Percentiles rank a stretch among this genome's conserved stretches.
These are phyloP conservation scores for Penicillium pancosmium DNA, from an alignment of 495 filamentous ascomycete species.

Conservation along the genomic window DNA sequence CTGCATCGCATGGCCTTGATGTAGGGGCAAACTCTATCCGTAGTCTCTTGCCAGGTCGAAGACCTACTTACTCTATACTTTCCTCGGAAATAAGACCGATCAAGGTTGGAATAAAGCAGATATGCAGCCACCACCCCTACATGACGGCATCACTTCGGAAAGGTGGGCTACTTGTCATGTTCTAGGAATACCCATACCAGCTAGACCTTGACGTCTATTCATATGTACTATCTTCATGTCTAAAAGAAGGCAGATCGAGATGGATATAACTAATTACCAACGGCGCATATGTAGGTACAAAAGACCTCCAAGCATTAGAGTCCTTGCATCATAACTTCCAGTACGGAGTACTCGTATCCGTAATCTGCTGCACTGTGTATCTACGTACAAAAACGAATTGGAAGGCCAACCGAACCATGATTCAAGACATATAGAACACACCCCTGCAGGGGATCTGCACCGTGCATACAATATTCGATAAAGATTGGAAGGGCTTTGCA, in stretches of 20 bases:
- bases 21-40: neutral
- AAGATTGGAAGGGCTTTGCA: slow-evolving; percentile 22
- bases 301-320: no score
- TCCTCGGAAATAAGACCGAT: slow-evolving; percentile 2
- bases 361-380: neutral
- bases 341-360: no score
- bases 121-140: neutral
- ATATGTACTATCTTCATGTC: no score
- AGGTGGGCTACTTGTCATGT: neutral
- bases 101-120: neutral
- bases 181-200: no score
- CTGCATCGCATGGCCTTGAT: slow-evolving; percentile 5
- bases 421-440: slow-evolving; percentile 19
- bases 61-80: neutral
- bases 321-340: no score
- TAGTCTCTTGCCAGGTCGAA: neutral
- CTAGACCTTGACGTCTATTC: no score
- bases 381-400: neutral
- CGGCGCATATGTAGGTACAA: no score
- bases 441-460: slow-evolving; percentile 30
- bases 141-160: neutral
- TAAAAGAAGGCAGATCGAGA: no score
- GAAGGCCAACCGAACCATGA: slow-evolving; percentile 10
- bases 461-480: slow-evolving; percentile 19
- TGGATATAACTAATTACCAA: no score